Base-by-base conservation (phyloP, 192 early-diverging fungal genomes). In the Phycomyces nitens region DNA sequence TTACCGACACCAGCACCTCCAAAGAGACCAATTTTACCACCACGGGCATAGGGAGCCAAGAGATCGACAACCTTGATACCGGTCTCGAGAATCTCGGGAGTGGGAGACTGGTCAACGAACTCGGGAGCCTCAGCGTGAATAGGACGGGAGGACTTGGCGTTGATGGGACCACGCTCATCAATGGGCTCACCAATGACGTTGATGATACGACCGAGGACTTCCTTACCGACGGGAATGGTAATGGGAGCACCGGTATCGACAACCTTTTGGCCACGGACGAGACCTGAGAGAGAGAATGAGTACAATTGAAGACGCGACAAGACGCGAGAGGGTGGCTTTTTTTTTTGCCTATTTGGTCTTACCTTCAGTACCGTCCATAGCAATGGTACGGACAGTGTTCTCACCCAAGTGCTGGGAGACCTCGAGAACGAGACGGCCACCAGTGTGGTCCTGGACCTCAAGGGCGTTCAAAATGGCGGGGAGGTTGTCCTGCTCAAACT, bases 1-100 rank as follows among this genome's bases (percentile, higher is more conserved):
- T 97, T 97, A 75, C 95, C 95, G 85, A 97, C 95, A 94, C 95
- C 95, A 64, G 95, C 95, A 92, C 95, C 95, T 66, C 95, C 95
- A 79, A 98, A 96, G 69, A 98, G 89, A 76, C 95, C 95, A 78
- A 98, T 98, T 90, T 98, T 98, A 79, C 93, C 93, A 84, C 95
- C 95, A 89, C 88, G 85, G 65, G 94, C 89, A 77, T 98, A 98
- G 68, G 95, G 95, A 66, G 95, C 94, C 58, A 98, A 89, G 70
- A 98, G 86, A 80, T 98, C 95, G 77, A 98, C 92, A 74, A 98
- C 95, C 89, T 98, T 98, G 81, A 98, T 98, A 80, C 95, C 95
- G 64, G 95, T 98, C 80, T 92, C 94, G 51, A 97, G 83, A 71
- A 97, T 86, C 79, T 92, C 90, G 76, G 95, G 95, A 59, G 88